phyloP scores from a whole-genome alignment of 148 eudicot species.

The Gaultheria prostrata region DNA sequence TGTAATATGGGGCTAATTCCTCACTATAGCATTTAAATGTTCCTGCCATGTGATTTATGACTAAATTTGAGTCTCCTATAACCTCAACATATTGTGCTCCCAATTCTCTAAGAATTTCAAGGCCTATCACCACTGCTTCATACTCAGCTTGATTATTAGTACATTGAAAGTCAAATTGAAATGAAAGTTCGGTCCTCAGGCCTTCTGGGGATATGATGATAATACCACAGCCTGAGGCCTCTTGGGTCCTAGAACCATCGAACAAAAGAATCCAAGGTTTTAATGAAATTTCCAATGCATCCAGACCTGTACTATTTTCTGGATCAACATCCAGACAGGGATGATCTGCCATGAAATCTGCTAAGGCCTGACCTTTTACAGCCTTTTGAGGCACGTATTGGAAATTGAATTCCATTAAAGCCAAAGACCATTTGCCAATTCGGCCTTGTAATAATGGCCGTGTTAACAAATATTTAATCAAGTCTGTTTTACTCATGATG shows the following conservation, averaged over 20 bases:
- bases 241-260: neutral
- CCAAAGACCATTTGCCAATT: neutral
- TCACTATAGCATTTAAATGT: neutral
- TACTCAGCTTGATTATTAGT: neutral
- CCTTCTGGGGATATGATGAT: neutral
- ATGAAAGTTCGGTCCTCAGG: neutral
- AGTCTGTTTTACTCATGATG: neutral
- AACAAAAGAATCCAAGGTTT: neutral
- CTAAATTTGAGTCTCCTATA: neutral
- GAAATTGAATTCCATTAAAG: neutral
- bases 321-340: neutral
- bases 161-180: neutral
- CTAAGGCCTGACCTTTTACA: neutral
- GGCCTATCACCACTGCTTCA: neutral
- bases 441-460: neutral
- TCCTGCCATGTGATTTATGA: neutral
- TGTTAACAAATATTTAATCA: neutral
- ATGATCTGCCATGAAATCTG: neutral
- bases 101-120: neutral
- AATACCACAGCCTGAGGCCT: rapidly evolving
- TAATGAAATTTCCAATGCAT: rapidly evolving
- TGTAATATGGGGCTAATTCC: neutral
- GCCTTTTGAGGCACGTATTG: neutral
- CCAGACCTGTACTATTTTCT: neutral
- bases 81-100: neutral